Evolutionary conservation across 2,329 filamentous ascomycete genomes (phyloP).

Genomic region (Aureobasidium zeae): DNA sequence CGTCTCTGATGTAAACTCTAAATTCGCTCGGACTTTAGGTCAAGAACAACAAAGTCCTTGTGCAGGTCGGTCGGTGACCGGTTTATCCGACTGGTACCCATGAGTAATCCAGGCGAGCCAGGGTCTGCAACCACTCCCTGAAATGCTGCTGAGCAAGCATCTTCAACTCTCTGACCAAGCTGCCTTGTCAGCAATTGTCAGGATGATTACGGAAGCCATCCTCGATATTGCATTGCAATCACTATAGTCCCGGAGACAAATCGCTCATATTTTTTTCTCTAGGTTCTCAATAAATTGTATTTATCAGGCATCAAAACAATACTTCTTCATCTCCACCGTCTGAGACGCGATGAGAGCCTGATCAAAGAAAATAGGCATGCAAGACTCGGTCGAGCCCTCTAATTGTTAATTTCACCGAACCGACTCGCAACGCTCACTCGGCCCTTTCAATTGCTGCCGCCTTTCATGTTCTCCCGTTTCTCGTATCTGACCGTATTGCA

Average conservation of each 20-base stretch:
- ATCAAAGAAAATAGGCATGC: not conserved
- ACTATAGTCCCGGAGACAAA: not conserved
- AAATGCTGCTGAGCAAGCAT: slow-evolving; percentile 12
- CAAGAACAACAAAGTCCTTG: not conserved
- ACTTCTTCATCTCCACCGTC: slow-evolving; percentile 2
- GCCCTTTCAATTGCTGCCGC: not conserved
- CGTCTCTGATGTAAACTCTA: slow-evolving; percentile 10
- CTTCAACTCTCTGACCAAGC: not conserved
- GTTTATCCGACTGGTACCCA: slow-evolving; percentile 6
- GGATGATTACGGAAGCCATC: no score
- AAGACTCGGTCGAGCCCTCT: not conserved
- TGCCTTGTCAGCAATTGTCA: no score
- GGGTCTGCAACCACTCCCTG: no score
- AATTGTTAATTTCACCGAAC: slow-evolving; percentile 12
- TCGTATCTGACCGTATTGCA: slow-evolving; percentile 4
- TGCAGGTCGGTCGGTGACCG: slow-evolving; percentile 6
- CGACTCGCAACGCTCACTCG: slow-evolving; percentile 10
- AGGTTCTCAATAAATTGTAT: not conserved
- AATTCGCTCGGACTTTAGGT: slow-evolving; percentile 9
- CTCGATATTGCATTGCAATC: not conserved
- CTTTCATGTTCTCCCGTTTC: no score
- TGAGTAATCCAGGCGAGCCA: slow-evolving; percentile 9
- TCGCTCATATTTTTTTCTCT: not conserved
- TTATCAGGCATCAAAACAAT: slow-evolving; percentile 5
- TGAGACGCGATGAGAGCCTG: no score